Evolutionary conservation across 2,329 filamentous ascomycete species (phyloP).

Genomic region (Calcarisporium arbuscula): DNA sequence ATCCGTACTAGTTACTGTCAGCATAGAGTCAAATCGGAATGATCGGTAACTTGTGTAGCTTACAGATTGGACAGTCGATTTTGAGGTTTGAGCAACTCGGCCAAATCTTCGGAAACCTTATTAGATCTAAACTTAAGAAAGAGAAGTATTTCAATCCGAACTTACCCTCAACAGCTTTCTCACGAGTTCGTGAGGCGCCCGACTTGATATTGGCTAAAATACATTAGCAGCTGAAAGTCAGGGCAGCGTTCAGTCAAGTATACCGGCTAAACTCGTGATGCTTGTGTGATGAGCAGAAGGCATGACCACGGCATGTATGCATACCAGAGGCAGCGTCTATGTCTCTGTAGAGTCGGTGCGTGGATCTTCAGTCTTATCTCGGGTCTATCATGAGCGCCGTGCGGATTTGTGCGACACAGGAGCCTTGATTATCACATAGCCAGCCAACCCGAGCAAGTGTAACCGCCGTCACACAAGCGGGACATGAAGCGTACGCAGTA

Average conservation of each 20-base stretch:
- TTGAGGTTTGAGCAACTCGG: conserved; percentile 30
- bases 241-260: no score
- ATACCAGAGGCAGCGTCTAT: conserved; percentile 1
- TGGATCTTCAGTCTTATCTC: no score
- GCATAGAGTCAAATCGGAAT: background rate
- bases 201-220: conserved; percentile 26
- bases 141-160: background rate
- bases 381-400: no score
- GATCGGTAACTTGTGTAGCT: conserved; percentile 7
- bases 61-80: conserved; percentile 31
- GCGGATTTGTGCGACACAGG: no score
- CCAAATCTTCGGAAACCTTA: conserved; percentile 30
- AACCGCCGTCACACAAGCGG: no score
- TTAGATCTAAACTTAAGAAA: conserved; percentile 2
- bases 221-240: conserved; percentile 9
- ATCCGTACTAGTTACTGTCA: conserved; percentile 19
- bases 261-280: no score
- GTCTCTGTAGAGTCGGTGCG: no score
- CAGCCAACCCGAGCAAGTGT: no score
- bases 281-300: no score
- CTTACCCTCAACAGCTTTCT: conserved; percentile 35
- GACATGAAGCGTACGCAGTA: no score
- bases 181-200: conserved; percentile 29
- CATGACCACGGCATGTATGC: no score
- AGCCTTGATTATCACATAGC: no score